Percentiles rank a stretch among this genome's conserved stretches.
phyloP scores from a whole-genome alignment of 345 rosid species.

The Eucalyptus camaldulensis region DNA sequence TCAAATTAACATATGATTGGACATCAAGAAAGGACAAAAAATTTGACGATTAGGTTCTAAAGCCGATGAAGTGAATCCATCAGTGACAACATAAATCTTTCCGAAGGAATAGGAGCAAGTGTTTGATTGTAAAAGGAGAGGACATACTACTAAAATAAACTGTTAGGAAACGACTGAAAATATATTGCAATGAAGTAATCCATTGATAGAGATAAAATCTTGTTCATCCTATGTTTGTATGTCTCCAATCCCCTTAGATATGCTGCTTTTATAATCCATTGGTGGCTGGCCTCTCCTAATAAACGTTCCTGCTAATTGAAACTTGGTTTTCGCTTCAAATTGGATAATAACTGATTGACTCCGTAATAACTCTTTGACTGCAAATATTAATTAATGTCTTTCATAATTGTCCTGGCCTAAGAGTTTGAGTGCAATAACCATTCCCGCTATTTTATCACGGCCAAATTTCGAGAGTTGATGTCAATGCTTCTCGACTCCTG shows the following conservation, averaged over 20 bases:
- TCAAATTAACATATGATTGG: neutral
- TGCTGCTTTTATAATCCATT: neutral
- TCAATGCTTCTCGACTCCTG: neutral
- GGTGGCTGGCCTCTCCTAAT: neutral
- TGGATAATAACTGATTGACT: too few relatives aligned
- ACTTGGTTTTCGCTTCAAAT: too few relatives aligned
- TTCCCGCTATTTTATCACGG: neutral
- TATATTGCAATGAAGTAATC: neutral
- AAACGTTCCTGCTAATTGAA: neutral
- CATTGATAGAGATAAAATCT: neutral
- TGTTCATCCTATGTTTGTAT: neutral
- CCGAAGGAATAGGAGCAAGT: neutral
- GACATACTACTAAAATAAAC: neutral
- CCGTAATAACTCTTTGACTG: neutral
- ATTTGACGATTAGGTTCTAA: neutral
- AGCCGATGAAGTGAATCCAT: neutral
- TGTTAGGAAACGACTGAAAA: neutral
- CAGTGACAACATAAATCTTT: neutral
- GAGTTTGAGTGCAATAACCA: neutral
- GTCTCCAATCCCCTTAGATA: neutral
- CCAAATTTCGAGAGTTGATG: neutral
- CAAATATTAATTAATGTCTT: neutral
- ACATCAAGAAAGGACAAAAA: neutral
- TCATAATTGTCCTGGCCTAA: neutral
- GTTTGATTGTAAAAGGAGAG: neutral